Percentiles rank a stretch among this genome's conserved stretches.
Conservation (phyloP, 2,329 filamentous ascomycete species). For the Escovopsis sp. region DNA sequence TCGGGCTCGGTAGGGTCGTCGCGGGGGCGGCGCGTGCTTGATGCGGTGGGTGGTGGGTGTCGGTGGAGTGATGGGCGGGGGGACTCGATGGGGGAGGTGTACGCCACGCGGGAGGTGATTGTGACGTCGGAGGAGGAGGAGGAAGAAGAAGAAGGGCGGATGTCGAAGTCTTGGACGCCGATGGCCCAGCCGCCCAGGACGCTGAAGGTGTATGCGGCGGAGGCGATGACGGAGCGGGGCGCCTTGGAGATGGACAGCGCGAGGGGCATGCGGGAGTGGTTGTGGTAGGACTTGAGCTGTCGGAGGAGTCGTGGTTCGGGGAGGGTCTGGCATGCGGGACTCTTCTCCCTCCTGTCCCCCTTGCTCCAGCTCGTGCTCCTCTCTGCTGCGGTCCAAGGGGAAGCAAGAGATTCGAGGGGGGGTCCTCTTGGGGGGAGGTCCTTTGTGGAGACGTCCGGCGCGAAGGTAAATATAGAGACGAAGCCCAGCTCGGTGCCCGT, state of each 20-base stretch:
- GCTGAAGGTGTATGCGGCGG: conserved; percentile 73
- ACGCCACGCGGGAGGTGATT: conserved; percentile 21
- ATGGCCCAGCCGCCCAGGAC: conserved; percentile 73
- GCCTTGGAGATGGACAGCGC: conserved; percentile 68
- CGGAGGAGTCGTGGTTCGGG: conserved; percentile 40
- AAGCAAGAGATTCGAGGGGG: too few species aligned
- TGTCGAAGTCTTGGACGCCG: conserved; percentile 76
- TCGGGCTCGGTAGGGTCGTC: too few species aligned
- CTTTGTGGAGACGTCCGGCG: too few species aligned
- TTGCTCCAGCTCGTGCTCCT: too few species aligned
- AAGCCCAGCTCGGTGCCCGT: conserved; percentile 62
- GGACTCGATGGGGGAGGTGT: conserved; percentile 18
- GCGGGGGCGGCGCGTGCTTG: too few species aligned
- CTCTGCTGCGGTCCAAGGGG: too few species aligned
- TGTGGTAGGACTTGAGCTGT: conserved; percentile 67
- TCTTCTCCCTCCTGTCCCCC: too few species aligned
- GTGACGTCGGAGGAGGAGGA: too few species aligned
- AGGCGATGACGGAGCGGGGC: conserved; percentile 51
- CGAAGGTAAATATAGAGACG: conserved; percentile 62
- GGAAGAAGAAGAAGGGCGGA: conserved; percentile 32
- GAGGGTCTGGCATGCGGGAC: too few species aligned
- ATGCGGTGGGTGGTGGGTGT: too few species aligned
- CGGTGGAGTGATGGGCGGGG: conserved; percentile 5
- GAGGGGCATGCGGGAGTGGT: conserved; percentile 62
- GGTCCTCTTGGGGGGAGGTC: too few species aligned